Base-by-base conservation (phyloP, 352 stramenopile species). In the Pythium aristosporum region DNA sequence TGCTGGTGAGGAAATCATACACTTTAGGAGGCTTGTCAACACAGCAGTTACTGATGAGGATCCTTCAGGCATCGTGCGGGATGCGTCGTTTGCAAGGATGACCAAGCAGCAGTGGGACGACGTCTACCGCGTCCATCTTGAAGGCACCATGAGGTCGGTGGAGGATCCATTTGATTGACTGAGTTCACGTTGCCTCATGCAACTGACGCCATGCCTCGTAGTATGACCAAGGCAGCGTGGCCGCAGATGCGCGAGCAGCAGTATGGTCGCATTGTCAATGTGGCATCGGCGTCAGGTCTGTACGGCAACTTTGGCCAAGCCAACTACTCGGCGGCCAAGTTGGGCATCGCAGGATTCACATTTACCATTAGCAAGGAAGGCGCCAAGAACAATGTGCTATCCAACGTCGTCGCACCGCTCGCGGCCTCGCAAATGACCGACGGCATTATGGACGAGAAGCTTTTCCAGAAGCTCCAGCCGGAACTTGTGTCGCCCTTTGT, bases 291-390 rank as follows among this genome's bases (percentile, higher is more conserved):
- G 4, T 91, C 89, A 5, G 89, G 89, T 12, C 64, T 97, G 23
- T 96, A 96, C 64, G 89, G 89, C 41, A 96, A 96, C 65, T 96
- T 97, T 37, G 89, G 89, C 5, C 89, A 97, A 60, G 82, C 88
- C 46, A 97, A 97, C 70, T 97, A 97, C 67, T 81, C 80, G 41
- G 81, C 84, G 5, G 82, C 83, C 48, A 98, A 98, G 69, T 69
- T 98, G 28, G 94, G 91, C 16, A 92, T 98, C 49, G 94, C 97
- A 18, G 94, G 93, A 0, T 77, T 98, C 48, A 97, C 89, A 23
- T 92, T 96, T 66, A 91, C 96, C 15, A 65, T 97, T 16, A 90
- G 85, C 61, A 83, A 93, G 50, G 89, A 97, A 75, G 88, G 88
- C 28, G 69, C 59, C 8, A 79, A 84, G 57, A 82, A 81, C 52